These are phyloP conservation scores for Noccaea bulbosa DNA, from an alignment of 345 rosid species.

Conservation along the genomic window DNA sequence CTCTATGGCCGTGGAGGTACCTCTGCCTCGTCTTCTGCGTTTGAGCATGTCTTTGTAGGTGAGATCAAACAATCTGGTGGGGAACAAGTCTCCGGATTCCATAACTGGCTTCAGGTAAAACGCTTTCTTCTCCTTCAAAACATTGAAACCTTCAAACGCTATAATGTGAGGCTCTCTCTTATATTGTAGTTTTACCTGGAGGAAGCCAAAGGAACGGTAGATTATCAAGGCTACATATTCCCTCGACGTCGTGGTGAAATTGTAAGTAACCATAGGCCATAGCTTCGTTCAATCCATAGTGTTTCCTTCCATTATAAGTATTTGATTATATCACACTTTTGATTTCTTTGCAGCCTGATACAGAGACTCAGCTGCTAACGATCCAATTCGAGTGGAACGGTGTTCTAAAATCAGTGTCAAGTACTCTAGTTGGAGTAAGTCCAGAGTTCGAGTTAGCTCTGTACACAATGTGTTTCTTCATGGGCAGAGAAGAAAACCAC, in stretches of 20 bases:
- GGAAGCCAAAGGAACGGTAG: conserved; percentile 86
- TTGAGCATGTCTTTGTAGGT: conserved; percentile 97
- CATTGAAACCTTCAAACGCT: background rate
- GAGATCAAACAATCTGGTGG: conserved; percentile 81
- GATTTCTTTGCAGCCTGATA: conserved; percentile 63
- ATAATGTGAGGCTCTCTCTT: background rate
- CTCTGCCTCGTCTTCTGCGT: conserved; percentile 84
- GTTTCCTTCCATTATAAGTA: background rate
- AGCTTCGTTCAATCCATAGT: background rate
- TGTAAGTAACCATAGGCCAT: conserved; percentile 51
- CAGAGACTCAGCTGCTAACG: conserved; percentile 81
- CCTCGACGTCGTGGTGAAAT: conserved; percentile 75
- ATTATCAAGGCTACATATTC: conserved; percentile 89
- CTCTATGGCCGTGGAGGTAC: conserved; percentile 88
- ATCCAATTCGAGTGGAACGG: conserved; percentile 96
- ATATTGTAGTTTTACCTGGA: conserved; percentile 70
- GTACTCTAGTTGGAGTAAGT: conserved; percentile 79
- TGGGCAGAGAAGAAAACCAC: conserved; percentile 77
- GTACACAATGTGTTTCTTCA: conserved; percentile 78
- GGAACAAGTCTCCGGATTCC: conserved; percentile 85
- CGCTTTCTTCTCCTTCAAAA: background rate
- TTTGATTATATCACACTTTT: background rate
- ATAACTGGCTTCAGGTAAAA: conserved; percentile 93
- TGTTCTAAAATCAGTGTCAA: conserved; percentile 84
- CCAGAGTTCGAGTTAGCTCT: conserved; percentile 92